phyloP scores from a whole-genome alignment of 345 rosid species.

The Citrus sinensis region DNA sequence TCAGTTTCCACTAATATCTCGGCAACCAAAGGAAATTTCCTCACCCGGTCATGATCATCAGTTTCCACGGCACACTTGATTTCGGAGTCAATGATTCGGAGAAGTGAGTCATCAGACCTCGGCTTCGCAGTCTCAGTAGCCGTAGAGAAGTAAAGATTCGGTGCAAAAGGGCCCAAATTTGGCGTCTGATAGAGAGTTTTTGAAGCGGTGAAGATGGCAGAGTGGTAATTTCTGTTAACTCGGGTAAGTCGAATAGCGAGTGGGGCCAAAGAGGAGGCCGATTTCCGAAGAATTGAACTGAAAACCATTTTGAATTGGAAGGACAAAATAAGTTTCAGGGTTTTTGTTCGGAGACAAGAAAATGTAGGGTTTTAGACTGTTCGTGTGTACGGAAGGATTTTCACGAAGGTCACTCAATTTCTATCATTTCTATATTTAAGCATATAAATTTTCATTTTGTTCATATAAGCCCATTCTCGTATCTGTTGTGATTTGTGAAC shows the following conservation, averaged over 20 bases:
- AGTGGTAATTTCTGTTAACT: slow-evolving; percentile 20
- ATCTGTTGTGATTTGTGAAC: too few relatives aligned
- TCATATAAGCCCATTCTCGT: neutral
- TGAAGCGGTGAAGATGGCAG: slow-evolving; percentile 26
- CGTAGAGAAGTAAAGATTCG: slow-evolving; percentile 29
- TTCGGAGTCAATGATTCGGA: slow-evolving; percentile 63
- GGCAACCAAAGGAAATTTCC: neutral
- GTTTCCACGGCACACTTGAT: slow-evolving; percentile 58
- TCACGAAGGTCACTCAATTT: neutral
- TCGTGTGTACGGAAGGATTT: neutral
- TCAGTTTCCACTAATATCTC: too few relatives aligned
- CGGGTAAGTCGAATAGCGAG: slow-evolving; percentile 41
- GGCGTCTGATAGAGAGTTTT: slow-evolving; percentile 22
- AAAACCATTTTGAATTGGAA: slow-evolving; percentile 33
- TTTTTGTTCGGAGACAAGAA: neutral
- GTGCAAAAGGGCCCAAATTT: slow-evolving; percentile 9
- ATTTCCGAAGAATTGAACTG: slow-evolving; percentile 40
- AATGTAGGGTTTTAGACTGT: neutral
- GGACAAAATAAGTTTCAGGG: neutral
- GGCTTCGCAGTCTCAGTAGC: slow-evolving; percentile 31
- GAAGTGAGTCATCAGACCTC: slow-evolving; percentile 49
- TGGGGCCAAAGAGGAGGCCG: slow-evolving; percentile 38
- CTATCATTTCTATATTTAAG: neutral
- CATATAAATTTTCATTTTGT: neutral
- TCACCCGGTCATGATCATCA: slow-evolving; percentile 54